Conservation (phyloP, 192 early-diverging fungal genomes). For the Coemansia sp. region DNA sequence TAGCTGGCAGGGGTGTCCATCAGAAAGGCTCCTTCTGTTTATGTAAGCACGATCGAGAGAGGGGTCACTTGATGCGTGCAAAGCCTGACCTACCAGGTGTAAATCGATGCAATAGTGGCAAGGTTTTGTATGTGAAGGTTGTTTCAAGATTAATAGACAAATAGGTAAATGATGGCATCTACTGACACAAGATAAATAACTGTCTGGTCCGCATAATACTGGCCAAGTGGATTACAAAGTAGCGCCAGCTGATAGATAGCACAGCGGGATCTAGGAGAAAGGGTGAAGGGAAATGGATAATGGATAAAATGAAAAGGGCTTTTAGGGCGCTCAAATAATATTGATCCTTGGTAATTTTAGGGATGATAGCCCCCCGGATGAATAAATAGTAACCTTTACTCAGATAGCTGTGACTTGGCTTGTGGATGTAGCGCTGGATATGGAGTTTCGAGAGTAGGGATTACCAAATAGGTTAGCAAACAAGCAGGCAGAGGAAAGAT, state of each 20-base stretch:
- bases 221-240: neutral
- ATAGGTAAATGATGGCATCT: neutral
- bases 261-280: neutral
- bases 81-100: neutral
- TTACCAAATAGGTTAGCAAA: neutral
- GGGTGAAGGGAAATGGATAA: neutral
- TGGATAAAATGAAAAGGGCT: neutral
- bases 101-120: no score
- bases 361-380: neutral
- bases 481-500: neutral
- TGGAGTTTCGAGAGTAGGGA: neutral
- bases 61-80: neutral
- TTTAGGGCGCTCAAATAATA: neutral
- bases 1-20: conserved; percentile 38
- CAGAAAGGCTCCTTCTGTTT: conserved; percentile 1
- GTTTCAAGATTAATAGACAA: no score
- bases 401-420: neutral
- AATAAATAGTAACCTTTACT: neutral
- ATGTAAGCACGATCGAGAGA: neutral
- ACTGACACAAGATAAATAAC: neutral
- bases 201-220: neutral
- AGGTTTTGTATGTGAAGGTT: no score
- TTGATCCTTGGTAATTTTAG: neutral
- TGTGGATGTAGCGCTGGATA: neutral
- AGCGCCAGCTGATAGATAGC: neutral